Base-by-base conservation (phyloP, 108 stramenopile genomes). In the Skeletonema tropicum region DNA sequence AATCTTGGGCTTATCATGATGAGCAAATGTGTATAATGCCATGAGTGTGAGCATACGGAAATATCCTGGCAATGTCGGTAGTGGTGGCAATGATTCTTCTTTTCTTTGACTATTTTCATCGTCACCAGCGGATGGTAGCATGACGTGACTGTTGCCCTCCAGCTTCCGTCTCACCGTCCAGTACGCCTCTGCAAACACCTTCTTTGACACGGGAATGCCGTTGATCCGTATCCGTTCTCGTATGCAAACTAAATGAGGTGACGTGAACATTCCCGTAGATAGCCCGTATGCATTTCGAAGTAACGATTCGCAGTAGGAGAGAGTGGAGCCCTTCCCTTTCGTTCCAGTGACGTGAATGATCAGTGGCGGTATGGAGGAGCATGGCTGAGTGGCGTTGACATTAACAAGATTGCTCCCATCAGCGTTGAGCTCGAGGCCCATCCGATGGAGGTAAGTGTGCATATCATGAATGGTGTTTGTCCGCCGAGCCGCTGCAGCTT, bases 301-400 rank as follows among this genome's bases (percentile, higher is more conserved):
- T 8, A 98, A 70, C 1, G 76, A 65, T 79, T 98, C 96, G 39
- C 86, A 86, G 58, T 96, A 68, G 30, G 90, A 83, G 30, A 87
- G 82, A 11, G 96, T 97, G 23, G 95, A 96, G 17, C 98, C 98
- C 73, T 98, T 98, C 5, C 98, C 98, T 79, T 98, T 98, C 57
- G 97, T 97, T 5, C 98, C 98, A 2, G 98, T 91, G 6, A 98
- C 79, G 75, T 98, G 98, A 19, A 98, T 59, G 41, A 97, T 76
- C 21, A 66, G 49, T 32, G 42, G 60, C 14, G 65, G 71, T 11
- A 52, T 19, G 42, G 30, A 3, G 42, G 30, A 3, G 62, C 48
- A n/a, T 10, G 15, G 45, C 42, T 75, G 31, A 45, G 42, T n/a
- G 42, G 15, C 0, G 15, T n/a, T n/a, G 5, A 14, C 13, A 45